phyloP scores from a whole-genome alignment of 129 eudicot genomes.

The Deinandra increscens region DNA sequence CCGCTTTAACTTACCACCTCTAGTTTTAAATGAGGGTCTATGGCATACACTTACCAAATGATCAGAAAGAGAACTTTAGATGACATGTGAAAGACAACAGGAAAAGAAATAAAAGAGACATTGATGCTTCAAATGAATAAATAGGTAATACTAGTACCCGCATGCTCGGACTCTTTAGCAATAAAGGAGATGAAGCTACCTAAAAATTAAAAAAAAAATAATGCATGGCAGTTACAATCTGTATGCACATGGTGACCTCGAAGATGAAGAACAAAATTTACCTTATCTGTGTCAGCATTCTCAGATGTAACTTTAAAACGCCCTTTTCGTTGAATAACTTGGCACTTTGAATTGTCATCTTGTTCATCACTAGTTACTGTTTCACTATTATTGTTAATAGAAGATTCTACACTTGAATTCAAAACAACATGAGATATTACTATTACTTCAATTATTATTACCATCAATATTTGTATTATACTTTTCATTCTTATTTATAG shows the following conservation, averaged over 20 bases:
- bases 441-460: too few relatives aligned
- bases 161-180: conserved; percentile 84
- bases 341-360: conserved; percentile 66
- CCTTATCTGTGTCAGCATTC: conserved; percentile 77
- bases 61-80: neutral
- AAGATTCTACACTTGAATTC: neutral
- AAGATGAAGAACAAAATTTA: conserved; percentile 11
- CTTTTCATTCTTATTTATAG: too few relatives aligned
- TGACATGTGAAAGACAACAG: neutral
- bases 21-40: neutral
- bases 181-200: conserved; percentile 48
- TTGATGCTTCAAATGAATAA: neutral
- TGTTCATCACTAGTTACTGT: conserved; percentile 60
- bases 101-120: neutral
- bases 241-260: neutral
- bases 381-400: conserved; percentile 16
- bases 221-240: conserved; percentile 9
- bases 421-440: conserved; percentile 3
- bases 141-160: conserved; percentile 45
- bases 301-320: conserved; percentile 95
- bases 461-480: too few relatives aligned
- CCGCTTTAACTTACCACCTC: neutral
- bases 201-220: conserved; percentile 3
- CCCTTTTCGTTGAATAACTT: conserved; percentile 87
- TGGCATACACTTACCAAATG: neutral